Evolutionary conservation across 306 rosid genomes (phyloP).

Genomic region (Inga laurina): DNA sequence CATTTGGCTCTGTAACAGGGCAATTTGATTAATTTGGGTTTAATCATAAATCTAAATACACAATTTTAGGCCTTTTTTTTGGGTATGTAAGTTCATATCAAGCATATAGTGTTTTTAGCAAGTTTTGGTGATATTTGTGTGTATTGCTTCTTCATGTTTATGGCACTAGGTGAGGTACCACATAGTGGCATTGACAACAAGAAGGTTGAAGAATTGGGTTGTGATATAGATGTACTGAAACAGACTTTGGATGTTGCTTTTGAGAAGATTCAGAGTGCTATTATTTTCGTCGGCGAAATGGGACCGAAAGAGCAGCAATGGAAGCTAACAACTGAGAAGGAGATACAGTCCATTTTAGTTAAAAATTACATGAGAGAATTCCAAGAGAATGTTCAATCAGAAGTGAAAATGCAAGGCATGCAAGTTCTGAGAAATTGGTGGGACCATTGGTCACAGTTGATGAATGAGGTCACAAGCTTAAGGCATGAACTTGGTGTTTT

Average conservation of each 20-base stretch:
- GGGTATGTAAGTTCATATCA: not conserved
- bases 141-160: not conserved
- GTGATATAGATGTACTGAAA: conserved; percentile 75
- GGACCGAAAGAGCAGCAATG: conserved; percentile 77
- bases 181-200: conserved; percentile 41
- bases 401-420: conserved; percentile 41
- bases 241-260: conserved; percentile 80
- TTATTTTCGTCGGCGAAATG: conserved; percentile 56
- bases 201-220: conserved; percentile 78
- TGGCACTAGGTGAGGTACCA: conserved; percentile 23
- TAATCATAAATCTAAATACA: not conserved
- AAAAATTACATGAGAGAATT: conserved; percentile 55
- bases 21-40: not conserved
- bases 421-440: conserved; percentile 34
- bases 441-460: conserved; percentile 55
- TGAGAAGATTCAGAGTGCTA: conserved; percentile 64
- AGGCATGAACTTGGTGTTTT: conserved; percentile 47
- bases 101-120: not conserved
- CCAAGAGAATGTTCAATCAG: conserved; percentile 45
- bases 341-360: conserved; percentile 45
- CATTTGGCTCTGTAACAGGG: not conserved
- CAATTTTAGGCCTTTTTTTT: too few species aligned
- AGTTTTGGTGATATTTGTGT: not conserved
- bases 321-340: conserved; percentile 61
- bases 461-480: conserved; percentile 53